phyloP scores from a whole-genome alignment of 805 yeast genomes.

The Cyberlindnera misumaiensis region DNA sequence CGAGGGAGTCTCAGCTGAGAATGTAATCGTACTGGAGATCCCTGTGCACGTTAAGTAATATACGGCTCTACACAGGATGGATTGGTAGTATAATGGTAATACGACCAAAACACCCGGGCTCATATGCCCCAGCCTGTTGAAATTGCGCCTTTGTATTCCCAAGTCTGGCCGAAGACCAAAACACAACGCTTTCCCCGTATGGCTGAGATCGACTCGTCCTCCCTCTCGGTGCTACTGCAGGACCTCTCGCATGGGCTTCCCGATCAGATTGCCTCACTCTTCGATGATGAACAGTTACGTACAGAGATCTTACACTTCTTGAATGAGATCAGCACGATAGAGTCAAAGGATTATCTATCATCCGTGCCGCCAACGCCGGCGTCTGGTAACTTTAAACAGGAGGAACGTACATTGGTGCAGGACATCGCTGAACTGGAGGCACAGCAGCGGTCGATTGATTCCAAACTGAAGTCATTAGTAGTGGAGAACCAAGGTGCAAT shows the following conservation, averaged over 20 bases:
- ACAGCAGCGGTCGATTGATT: constrained; percentile 40
- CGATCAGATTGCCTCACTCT: constrained; percentile 15
- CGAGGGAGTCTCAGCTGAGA: not conserved
- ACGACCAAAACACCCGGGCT: no score
- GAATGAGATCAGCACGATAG: constrained; percentile 38
- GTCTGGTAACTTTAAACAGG: constrained; percentile 19
- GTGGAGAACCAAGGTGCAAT: constrained; percentile 27
- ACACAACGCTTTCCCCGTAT: not conserved
- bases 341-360: constrained; percentile 37
- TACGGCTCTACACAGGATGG: no score
- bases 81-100: no score
- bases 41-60: not conserved
- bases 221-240: constrained; percentile 29
- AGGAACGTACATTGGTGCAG: constrained; percentile 42
- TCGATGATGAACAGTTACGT: constrained; percentile 29
- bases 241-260: constrained; percentile 27
- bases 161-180: no score
- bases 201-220: constrained; percentile 7
- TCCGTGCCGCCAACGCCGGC: constrained; percentile 35
- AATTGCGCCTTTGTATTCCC: no score
- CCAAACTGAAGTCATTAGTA: constrained; percentile 34
- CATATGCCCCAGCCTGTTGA: no score
- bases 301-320: constrained; percentile 30
- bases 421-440: constrained; percentile 72
- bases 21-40: not conserved